Base-by-base conservation (phyloP, 2,329 filamentous ascomycete genomes). In the Sordariomycetes sp. region DNA sequence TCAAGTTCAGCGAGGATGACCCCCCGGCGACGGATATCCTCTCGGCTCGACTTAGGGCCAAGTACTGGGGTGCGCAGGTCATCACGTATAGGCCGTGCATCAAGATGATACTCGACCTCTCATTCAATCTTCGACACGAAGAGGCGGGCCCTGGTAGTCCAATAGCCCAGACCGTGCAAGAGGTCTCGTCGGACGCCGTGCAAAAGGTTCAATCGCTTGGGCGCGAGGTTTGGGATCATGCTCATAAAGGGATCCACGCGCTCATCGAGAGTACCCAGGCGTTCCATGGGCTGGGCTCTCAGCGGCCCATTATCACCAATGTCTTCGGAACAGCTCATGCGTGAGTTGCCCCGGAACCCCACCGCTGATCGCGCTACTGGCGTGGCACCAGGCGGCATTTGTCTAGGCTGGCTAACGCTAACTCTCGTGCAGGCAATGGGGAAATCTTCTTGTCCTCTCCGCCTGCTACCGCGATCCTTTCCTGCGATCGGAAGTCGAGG, bases 301-400 rank as follows among this genome's bases (percentile, higher is more conserved):
- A 81, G 61, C 82, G 90, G 34, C 83, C 89, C 10, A 87, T 97
- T 56, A 86, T 97, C 58, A 97, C 93, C n/a, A 97, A 97, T 65
- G 86, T 96, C 25, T 96, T 96, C 72, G 92, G 93, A 57, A 97
- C 93, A 20, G 88, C 91, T 61, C 93, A 97, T 78, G 92, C 93
- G 89, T 96, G 88, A 83, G 90, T 84, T 24, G 43, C 20, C 24
- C 2, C 8, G 6, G 56, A 14, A 40, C 2, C 43, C 34, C 22
- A 60, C 14, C 40, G 25, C 5, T 24, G 3, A n/a, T 20, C 46
- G 12, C n/a, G 20, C 11, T 11, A 22, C 6, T 24, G 4, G 22
- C 20, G 20, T 50, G 46, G 20, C 7, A 24, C 3, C 20, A 24
- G 20, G 1, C n/a, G n/a, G 22, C 12, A 20, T 20, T 24, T 22